Base-by-base conservation (phyloP, 106 monocot species). In the Narthecium ossifragum region DNA sequence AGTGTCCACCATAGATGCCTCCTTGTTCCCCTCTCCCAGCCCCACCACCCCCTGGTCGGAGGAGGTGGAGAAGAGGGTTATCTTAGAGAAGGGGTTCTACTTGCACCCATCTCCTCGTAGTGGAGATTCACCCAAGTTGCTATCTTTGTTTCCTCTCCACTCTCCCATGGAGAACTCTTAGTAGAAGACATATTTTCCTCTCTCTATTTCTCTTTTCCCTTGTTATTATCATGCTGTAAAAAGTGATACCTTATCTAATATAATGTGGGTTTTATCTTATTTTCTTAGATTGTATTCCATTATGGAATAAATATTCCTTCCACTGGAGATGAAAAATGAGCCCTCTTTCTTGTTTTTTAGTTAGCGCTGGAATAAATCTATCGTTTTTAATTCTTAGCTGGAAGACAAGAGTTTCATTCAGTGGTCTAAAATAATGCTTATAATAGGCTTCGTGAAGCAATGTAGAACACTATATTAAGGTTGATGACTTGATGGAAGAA, bases 91-190 rank as follows among this genome's bases (percentile, higher is more conserved):
- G 50, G 48, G 64, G 1, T 72, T 64, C 57, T 72, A 57, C 29
- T 57, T 72, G 11, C 72, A 72, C 46, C 43, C 63, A 11, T 72
- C 71, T 17, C 56, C 72, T 6, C 46, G 64, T 26, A 31, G 64
- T 15, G 47, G 23, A 34, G 60, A 34, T 23, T 53, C 56, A 24
- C 72, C 72, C 9, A 55, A 64, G 72, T 32, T 72, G 31, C 45
- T 72, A 34, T 47, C 63, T 3, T 47, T 72, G 49, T 72, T 72
- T 49, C 72, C 72, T 28, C 45, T 72, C 47, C 20, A 26, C 7
- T 57, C 64, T 17, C 26, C 31, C 20, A 6, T 27, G 1, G 32
- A 23, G 30, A 30, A 14, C 10, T 0, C 46, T 14, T 9, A 14
- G 30, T 15, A 3, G 28, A 54, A 14, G 54, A 2, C 28, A 6